Evolutionary conservation across 2,329 filamentous ascomycete species (phyloP), one percentile per base, ranked within the genome.

Genomic region (Chrysosphaeria jannelii): DNA sequence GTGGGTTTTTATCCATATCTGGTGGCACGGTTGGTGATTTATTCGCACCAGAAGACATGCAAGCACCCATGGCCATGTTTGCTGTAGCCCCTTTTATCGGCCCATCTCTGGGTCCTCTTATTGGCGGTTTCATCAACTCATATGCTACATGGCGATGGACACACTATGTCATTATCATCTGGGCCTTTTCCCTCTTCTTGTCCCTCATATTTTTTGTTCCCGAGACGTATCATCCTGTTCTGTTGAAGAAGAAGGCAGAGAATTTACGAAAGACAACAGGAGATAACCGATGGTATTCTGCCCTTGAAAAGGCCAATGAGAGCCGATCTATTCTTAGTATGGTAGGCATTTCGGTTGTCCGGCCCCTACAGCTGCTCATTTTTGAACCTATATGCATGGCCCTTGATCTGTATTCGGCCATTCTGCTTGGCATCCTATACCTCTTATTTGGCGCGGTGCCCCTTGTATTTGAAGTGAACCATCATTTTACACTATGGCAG

Each of bases 391-490:
- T 90, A 75, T 72, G 67, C 28, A 48, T 85, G 27, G 63, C 64
- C 33, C 60, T 91, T 13, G 85, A 76, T 42, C 45, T 85, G 12
- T 71, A 79, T 34, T 74, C 72, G 1, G 75, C 76, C 19, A 60
- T 91, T 25, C 48, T 90, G n/a, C 51, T 90, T 6, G 79, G 78
- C 5, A 69, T 89, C 21, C 47, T 90, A 3, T 90, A 90, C 39
- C 59, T 90, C 19, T 89, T 88, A 48, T 88, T 89, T 39, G 76
- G 76, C 11, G 76, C 78, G 0, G 89, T 90, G 35, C 59, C 69
- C 5, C 48, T 88, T 21, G 64, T 90, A 10, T 90, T 90, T 37
- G 41, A 51, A 13, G 57, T 53, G 21, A 64, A 70, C 22, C 69
- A 88, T 39, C 63, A 58, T 11, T 78, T 90, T 46, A 62, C 60